phyloP scores from a whole-genome alignment of 352 stramenopile genomes.

The Thalassiosira hispida region DNA sequence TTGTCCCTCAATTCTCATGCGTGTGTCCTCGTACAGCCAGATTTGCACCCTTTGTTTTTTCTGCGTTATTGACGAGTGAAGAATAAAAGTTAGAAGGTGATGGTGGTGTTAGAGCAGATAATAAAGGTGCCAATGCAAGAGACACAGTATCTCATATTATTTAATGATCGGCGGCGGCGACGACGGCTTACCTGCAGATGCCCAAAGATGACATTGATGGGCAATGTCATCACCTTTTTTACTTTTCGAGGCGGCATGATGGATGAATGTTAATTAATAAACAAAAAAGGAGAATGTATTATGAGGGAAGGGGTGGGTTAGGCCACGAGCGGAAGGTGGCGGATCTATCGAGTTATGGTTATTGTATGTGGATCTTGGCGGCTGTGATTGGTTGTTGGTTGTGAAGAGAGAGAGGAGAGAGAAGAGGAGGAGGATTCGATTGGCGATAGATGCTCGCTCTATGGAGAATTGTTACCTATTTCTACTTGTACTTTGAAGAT shows the following conservation, averaged over 20 bases:
- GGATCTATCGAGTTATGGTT: no score
- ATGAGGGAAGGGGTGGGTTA: no score
- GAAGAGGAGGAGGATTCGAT: no score
- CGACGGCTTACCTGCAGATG: conserved; percentile 90
- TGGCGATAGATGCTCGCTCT: no score
- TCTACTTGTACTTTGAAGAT: no score
- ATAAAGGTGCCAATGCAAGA: not conserved
- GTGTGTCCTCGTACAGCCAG: conserved; percentile 99
- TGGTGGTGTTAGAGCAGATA: not conserved
- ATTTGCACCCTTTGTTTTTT: conserved; percentile 96
- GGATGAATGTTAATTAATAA: not conserved
- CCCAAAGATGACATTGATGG: conserved; percentile 99
- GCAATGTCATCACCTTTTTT: conserved; percentile 99
- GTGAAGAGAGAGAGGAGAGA: no score
- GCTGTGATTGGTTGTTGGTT: no score
- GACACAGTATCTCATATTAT: no score
- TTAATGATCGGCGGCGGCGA: not conserved
- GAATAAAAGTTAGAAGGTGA: conserved; percentile 6
- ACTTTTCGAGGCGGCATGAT: conserved; percentile 87
- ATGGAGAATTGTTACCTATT: no score
- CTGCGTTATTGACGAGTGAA: conserved; percentile 55
- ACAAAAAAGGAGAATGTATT: no score
- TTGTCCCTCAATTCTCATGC: conserved; percentile 97
- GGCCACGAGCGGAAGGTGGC: no score
- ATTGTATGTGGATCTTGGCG: no score